These are phyloP conservation scores for Rhododendron williamsianum DNA, from an alignment of 148 eudicot genomes.

Conservation along the genomic window DNA sequence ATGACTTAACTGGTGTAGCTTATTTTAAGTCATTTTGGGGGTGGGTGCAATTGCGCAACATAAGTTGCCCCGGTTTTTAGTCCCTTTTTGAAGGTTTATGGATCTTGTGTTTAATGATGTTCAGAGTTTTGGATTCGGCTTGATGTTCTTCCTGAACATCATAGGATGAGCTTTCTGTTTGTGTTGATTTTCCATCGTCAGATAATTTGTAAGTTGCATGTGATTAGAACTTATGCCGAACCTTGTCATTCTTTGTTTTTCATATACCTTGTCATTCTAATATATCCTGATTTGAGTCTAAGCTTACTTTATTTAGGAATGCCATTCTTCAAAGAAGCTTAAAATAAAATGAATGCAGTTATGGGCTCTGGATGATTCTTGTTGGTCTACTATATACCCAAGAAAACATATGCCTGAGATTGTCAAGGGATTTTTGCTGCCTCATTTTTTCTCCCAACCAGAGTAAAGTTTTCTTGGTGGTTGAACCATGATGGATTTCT, in stretches of 20 bases:
- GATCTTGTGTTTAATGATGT: background rate
- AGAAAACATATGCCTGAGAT: too few relatives aligned
- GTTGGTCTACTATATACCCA: background rate
- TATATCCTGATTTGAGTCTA: background rate
- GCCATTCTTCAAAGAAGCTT: background rate
- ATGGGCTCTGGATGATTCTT: background rate
- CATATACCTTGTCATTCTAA: background rate
- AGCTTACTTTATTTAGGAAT: background rate
- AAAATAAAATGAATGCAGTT: background rate
- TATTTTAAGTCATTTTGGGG: background rate
- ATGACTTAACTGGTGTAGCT: background rate
- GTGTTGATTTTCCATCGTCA: background rate
- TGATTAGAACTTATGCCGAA: background rate
- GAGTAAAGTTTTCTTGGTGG: background rate
- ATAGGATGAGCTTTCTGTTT: background rate
- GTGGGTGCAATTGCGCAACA: slow-evolving; percentile 27
- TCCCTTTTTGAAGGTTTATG: background rate
- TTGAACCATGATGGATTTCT: too few relatives aligned
- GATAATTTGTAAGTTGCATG: background rate
- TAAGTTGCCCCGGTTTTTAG: slow-evolving; percentile 30
- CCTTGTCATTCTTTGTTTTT: background rate
- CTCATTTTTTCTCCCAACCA: background rate
- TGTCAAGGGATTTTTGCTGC: too few relatives aligned
- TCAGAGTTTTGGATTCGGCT: background rate
- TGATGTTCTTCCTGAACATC: background rate